Evolutionary conservation across 352 stramenopile genomes (phyloP).

Genomic region (Pythium phragmiticola): DNA sequence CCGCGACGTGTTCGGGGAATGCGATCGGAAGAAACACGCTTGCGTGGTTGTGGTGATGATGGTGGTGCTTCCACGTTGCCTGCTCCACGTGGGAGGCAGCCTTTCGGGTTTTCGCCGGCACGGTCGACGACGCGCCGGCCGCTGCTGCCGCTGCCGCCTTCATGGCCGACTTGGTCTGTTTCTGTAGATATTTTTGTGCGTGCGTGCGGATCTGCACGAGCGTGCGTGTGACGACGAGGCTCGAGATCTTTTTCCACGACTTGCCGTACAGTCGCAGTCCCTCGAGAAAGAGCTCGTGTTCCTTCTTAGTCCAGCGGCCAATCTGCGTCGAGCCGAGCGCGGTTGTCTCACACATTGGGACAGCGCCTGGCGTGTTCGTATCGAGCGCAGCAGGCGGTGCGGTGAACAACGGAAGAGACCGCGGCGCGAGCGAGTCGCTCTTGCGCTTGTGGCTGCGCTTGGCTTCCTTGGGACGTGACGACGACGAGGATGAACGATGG

Average conservation of each 20-base stretch:
- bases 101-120: conserved; percentile 7
- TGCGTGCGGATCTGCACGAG: conserved; percentile 96
- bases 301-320: conserved; percentile 87
- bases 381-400: conserved; percentile 5
- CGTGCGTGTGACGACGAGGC: conserved; percentile 72
- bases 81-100: neutral
- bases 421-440: conserved; percentile 16
- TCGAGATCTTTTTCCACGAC: conserved; percentile 91
- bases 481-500: neutral
- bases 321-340: conserved; percentile 35
- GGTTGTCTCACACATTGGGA: conserved; percentile 9
- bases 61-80: conserved; percentile 8
- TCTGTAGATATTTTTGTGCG: conserved; percentile 96
- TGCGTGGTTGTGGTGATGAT: conserved; percentile 1
- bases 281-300: conserved; percentile 89
- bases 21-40: conserved; percentile 33
- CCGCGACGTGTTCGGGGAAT: conserved; percentile 24
- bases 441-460: conserved; percentile 31
- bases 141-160: conserved; percentile 32
- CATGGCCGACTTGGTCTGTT: conserved; percentile 63
- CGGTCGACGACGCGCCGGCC: neutral
- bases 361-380: conserved; percentile 7
- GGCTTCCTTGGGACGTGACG: conserved; percentile 6
- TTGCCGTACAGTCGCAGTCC: conserved; percentile 84
- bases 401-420: neutral